phyloP scores from a whole-genome alignment of 2,329 filamentous ascomycete species.

The Claviceps monticola region DNA sequence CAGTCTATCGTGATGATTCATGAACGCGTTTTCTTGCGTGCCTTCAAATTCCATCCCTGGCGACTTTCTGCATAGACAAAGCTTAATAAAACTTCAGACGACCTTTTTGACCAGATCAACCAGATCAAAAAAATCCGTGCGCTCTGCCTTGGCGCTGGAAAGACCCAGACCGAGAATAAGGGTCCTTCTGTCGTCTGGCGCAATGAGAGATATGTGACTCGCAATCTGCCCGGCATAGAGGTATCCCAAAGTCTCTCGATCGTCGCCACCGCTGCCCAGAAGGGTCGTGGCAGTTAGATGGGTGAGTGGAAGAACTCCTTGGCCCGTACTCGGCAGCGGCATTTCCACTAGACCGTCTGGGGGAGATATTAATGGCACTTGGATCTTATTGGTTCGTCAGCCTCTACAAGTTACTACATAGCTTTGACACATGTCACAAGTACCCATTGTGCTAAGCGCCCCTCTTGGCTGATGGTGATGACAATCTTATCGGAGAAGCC shows the following conservation, averaged over 20 bases:
- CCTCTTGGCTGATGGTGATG: constrained; percentile 76
- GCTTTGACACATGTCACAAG: constrained; percentile 9
- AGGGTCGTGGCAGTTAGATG: constrained; percentile 79
- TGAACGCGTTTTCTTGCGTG: not conserved
- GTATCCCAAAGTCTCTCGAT: constrained; percentile 73
- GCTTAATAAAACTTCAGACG: constrained; percentile 19
- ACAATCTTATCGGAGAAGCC: constrained; percentile 84
- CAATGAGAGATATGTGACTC: constrained; percentile 58
- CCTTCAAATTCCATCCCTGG: not conserved
- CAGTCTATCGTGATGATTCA: not conserved
- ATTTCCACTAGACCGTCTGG: constrained; percentile 51
- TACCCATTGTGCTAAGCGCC: constrained; percentile 86
- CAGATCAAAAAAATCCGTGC: constrained; percentile 50
- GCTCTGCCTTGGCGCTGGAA: constrained; percentile 32
- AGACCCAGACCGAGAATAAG: constrained; percentile 50
- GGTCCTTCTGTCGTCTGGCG: constrained; percentile 48
- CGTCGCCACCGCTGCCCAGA: constrained; percentile 66
- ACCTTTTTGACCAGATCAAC: constrained; percentile 49
- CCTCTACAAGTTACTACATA: not conserved
- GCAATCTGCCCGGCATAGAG: constrained; percentile 83
- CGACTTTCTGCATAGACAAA: not conserved
- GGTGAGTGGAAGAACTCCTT: constrained; percentile 54
- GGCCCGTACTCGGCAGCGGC: constrained; percentile 31
- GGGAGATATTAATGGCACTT: constrained; percentile 61
- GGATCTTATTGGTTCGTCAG: constrained; percentile 38